Percentiles rank a stretch among this genome's conserved stretches.
Evolutionary conservation across 805 yeast species (phyloP).

Genomic region (Zygosaccharomyces bisporus): DNA sequence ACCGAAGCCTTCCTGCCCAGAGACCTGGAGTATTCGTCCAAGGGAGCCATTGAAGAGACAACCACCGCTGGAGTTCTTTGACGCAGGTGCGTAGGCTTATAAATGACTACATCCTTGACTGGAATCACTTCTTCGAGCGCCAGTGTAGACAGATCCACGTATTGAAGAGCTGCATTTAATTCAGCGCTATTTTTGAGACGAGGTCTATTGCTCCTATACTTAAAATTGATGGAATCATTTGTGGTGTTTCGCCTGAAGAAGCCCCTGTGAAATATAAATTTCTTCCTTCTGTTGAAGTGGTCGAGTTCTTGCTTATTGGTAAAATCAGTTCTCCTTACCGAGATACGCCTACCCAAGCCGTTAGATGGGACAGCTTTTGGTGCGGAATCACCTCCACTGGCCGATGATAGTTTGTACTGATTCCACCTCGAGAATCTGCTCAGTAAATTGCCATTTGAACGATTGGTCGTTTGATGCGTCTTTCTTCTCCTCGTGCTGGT

Average conservation of each 20-base stretch:
- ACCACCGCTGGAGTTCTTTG: conserved; percentile 7
- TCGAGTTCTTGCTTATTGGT: conserved; percentile 22
- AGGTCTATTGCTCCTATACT: conserved; percentile 5
- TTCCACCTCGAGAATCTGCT: conserved; percentile 13
- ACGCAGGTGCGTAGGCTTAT: conserved; percentile 6
- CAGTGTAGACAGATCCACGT: conserved; percentile 18
- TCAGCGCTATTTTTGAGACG: conserved; percentile 19
- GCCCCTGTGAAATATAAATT: conserved; percentile 30
- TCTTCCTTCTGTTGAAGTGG: conserved; percentile 13
- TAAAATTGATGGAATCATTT: not conserved
- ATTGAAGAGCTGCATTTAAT: conserved; percentile 22
- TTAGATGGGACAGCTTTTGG: not conserved
- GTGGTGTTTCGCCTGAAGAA: conserved; percentile 20
- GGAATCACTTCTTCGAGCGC: conserved; percentile 14
- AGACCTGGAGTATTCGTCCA: conserved; percentile 4
- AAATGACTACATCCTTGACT: conserved; percentile 4
- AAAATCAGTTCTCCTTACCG: conserved; percentile 25
- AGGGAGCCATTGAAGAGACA: conserved; percentile 7
- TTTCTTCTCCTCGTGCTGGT: conserved; percentile 3
- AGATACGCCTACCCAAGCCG: conserved; percentile 12
- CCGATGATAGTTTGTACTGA: conserved; percentile 8
- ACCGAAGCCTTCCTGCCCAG: conserved; percentile 7
- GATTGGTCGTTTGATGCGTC: not conserved
- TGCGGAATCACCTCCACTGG: not conserved
- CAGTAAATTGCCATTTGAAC: conserved; percentile 5